Conservation (phyloP, 2,329 filamentous ascomycete genomes). For the Pseudofabraea citricarpa region DNA sequence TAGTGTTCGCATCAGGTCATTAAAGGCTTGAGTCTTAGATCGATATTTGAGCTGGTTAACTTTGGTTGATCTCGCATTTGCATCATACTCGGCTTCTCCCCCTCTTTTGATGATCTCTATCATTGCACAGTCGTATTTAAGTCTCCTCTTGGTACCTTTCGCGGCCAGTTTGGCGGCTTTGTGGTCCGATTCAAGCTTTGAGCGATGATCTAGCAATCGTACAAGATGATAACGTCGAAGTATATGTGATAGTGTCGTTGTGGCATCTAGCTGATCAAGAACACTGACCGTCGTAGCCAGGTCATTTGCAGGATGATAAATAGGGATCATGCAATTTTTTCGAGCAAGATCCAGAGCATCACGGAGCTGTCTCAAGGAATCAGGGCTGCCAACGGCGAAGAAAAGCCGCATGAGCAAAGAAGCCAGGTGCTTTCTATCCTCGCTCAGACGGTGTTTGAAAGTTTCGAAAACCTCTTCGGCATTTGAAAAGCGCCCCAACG, state of each 20-base stretch:
- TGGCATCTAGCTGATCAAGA: conserved; percentile 2
- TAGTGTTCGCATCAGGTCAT: conserved; percentile 1
- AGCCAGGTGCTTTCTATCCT: background rate
- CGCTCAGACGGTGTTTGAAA: background rate
- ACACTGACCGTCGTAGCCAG: conserved; percentile 2
- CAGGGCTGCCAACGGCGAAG: background rate
- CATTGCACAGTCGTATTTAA: background rate
- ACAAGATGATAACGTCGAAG: conserved; percentile 3
- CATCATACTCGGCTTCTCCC: background rate
- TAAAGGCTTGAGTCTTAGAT: conserved; percentile 1
- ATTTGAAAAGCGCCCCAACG: background rate
- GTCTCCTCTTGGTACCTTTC: conserved; percentile 1
- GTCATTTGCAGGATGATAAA: background rate
- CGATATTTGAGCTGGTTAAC: conserved; percentile 2
- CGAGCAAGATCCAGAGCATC: conserved; percentile 3
- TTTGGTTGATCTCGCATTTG: background rate
- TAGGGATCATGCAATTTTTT: conserved; percentile 1
- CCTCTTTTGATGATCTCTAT: conserved; percentile 2
- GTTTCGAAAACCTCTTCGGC: conserved; percentile 2
- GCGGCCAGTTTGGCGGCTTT: background rate
- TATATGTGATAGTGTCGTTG: conserved; percentile 1
- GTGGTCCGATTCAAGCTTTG: conserved; percentile 1
- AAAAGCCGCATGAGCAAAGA: conserved; percentile 1
- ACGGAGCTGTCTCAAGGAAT: conserved; percentile 1
- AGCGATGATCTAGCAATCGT: conserved; percentile 2